A percentile compares a stretch with the other conserved stretches of the same genome.
phyloP scores from a whole-genome alignment of 2,329 filamentous ascomycete genomes.

The Balansia obtecta region DNA sequence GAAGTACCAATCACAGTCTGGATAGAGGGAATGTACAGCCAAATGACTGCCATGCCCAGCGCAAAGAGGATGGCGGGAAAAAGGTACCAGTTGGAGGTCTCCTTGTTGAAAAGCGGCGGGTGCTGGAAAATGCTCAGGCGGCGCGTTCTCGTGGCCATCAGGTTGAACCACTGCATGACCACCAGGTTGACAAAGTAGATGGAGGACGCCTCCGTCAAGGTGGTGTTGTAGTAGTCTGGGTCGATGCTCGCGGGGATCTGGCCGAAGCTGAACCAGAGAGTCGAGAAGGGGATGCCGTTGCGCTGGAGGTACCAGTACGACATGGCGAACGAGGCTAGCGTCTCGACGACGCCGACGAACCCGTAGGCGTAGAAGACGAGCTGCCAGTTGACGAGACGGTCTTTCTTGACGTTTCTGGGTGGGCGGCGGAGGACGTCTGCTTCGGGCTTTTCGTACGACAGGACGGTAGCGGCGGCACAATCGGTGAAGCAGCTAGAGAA shows the following conservation, averaged over 20 bases:
- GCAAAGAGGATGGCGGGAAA: conserved; percentile 61
- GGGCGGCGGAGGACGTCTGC: conserved; percentile 59
- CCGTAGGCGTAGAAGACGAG: conserved; percentile 63
- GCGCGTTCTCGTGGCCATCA: conserved; percentile 56
- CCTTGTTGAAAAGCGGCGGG: conserved; percentile 51
- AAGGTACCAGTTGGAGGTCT: conserved; percentile 54
- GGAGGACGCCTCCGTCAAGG: conserved; percentile 53
- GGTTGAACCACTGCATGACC: conserved; percentile 71
- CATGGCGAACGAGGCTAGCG: conserved; percentile 48
- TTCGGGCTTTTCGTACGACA: conserved; percentile 68
- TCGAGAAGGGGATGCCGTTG: conserved; percentile 50
- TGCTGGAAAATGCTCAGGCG: conserved; percentile 60
- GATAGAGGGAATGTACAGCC: conserved; percentile 54
- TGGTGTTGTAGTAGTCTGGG: conserved; percentile 38
- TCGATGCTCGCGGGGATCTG: conserved; percentile 35
- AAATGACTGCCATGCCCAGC: conserved; percentile 56
- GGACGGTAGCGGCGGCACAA: conserved; percentile 56
- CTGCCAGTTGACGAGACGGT: conserved; percentile 61
- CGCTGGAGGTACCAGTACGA: conserved; percentile 53
- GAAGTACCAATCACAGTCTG: conserved; percentile 49
- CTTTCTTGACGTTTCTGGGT: conserved; percentile 55
- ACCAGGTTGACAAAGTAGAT: conserved; percentile 75
- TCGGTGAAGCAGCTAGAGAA: conserved; percentile 57
- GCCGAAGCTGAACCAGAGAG: conserved; percentile 58
- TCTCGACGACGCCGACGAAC: conserved; percentile 54